Percentiles rank a stretch among this genome's conserved stretches.
Evolutionary conservation across 148 eudicot species (phyloP).

Genomic region (Spergularia marina): DNA sequence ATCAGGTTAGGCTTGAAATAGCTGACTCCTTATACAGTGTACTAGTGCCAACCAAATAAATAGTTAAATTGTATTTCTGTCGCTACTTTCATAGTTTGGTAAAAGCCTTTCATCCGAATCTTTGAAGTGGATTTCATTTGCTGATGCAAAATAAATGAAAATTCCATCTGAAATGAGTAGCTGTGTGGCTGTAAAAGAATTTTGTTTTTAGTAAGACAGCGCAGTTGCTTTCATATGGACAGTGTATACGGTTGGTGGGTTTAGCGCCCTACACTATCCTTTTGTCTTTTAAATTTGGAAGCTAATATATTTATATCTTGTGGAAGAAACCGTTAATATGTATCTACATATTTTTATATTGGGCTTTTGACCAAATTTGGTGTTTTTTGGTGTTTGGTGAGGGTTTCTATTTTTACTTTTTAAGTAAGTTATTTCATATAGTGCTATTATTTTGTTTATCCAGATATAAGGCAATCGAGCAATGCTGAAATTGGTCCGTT

Average conservation of each 20-base stretch:
- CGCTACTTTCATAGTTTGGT: too few species aligned
- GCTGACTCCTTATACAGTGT: slow-evolving; percentile 4
- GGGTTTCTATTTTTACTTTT: background rate
- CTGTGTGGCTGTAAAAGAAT: too few species aligned
- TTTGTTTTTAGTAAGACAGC: too few species aligned
- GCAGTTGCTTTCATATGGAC: background rate
- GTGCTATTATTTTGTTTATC: slow-evolving; percentile 10
- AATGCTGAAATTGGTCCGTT: slow-evolving; percentile 82
- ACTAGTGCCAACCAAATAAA: background rate
- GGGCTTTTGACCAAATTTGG: too few species aligned
- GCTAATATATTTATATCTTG: too few species aligned
- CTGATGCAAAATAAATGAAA: too few species aligned
- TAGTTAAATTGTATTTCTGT: background rate
- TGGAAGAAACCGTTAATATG: too few species aligned
- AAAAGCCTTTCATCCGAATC: too few species aligned
- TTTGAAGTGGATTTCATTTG: too few species aligned
- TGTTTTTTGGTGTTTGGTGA: background rate
- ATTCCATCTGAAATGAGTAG: too few species aligned
- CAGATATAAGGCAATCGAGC: slow-evolving; percentile 63
- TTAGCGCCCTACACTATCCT: background rate
- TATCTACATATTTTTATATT: too few species aligned
- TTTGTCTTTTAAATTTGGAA: too few species aligned
- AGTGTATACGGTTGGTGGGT: background rate
- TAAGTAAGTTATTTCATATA: background rate
- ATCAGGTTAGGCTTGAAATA: slow-evolving; percentile 49